Percentiles rank a stretch among this genome's conserved stretches.
Conservation (phyloP, 805 yeast species). For the Middelhovenomyces tepae region DNA sequence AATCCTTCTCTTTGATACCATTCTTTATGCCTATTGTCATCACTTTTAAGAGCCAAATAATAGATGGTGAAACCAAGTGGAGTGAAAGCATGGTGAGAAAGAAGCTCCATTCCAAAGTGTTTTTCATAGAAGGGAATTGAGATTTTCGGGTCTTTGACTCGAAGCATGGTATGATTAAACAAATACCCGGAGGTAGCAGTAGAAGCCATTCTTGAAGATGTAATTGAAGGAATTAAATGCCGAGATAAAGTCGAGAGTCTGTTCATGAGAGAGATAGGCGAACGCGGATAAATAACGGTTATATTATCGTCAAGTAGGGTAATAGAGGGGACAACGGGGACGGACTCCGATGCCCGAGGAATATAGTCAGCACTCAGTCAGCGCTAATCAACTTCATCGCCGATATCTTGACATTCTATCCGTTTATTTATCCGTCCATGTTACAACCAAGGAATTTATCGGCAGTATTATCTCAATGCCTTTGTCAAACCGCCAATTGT, state of each 20-base stretch:
- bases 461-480: constrained; percentile 17
- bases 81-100: constrained; percentile 44
- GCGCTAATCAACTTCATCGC: too few species aligned
- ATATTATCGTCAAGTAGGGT: too few species aligned
- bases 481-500: constrained; percentile 11
- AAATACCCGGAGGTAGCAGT: constrained; percentile 8
- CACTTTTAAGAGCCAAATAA: constrained; percentile 52
- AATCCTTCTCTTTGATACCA: constrained; percentile 49
- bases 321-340: too few species aligned
- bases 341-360: too few species aligned
- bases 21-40: constrained; percentile 31
- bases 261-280: too few species aligned
- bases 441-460: constrained; percentile 14
- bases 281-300: too few species aligned
- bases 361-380: too few species aligned
- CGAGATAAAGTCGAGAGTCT: too few species aligned
- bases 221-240: too few species aligned
- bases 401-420: too few species aligned
- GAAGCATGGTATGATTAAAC: constrained; percentile 42
- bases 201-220: neutral
- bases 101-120: constrained; percentile 62
- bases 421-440: too few species aligned
- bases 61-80: constrained; percentile 56
- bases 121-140: constrained; percentile 66
- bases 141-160: constrained; percentile 72